Evolutionary conservation across 2,329 filamentous ascomycete genomes (phyloP).

Genomic region (Paecilomyces formosus): DNA sequence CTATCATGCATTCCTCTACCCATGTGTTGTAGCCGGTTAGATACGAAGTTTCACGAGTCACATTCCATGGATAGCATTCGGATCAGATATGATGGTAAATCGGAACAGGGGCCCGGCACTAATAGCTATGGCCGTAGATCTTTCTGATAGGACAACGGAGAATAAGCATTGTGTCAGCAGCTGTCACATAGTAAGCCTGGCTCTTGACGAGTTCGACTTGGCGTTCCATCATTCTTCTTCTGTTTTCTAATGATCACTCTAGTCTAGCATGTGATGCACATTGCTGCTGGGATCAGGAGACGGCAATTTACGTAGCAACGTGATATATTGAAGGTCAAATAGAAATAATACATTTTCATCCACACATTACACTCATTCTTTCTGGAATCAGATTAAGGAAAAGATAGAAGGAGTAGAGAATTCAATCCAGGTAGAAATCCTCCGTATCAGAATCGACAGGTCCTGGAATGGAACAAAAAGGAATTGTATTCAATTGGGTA

Average conservation of each 20-base stretch:
- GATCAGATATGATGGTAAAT: neutral
- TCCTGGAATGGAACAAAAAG: neutral
- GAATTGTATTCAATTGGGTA: neutral
- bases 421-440: neutral
- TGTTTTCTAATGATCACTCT: neutral
- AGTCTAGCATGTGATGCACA: neutral
- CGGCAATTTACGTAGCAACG: neutral
- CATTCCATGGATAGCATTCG: neutral
- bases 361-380: neutral
- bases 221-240: neutral
- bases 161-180: neutral
- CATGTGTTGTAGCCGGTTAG: neutral
- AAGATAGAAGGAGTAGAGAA: neutral
- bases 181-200: neutral
- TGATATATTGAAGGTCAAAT: neutral
- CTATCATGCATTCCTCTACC: neutral
- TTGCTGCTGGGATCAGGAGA: neutral
- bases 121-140: neutral
- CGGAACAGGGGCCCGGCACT: neutral
- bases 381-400: neutral
- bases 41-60: neutral
- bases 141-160: neutral
- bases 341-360: neutral
- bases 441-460: neutral
- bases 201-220: neutral